Evolutionary conservation across 2,329 filamentous ascomycete species (phyloP).

Genomic region (Sarocladium oryzae): DNA sequence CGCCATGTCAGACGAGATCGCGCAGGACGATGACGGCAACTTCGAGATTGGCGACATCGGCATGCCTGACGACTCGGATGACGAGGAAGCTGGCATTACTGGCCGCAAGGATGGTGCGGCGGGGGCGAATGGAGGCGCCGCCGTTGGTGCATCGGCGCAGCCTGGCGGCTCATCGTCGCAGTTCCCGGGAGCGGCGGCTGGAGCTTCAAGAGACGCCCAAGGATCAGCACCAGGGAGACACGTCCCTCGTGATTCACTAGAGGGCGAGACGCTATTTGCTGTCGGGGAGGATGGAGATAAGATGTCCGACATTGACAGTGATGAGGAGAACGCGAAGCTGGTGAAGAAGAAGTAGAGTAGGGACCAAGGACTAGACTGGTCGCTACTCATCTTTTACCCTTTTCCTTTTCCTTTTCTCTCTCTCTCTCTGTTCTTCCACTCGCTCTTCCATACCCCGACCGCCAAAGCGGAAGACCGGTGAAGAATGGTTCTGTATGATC

Average conservation of each 20-base stretch:
- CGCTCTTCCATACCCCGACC: no score
- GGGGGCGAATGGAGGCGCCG: background rate
- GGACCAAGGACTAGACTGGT: no score
- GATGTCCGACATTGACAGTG: slow-evolving; percentile 67
- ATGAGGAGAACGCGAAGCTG: slow-evolving; percentile 51
- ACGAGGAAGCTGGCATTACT: slow-evolving; percentile 41
- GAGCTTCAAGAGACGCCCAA: background rate
- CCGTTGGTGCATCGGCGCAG: slow-evolving; percentile 1
- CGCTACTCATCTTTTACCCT: background rate
- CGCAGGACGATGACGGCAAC: slow-evolving; percentile 90
- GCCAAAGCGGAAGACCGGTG: no score
- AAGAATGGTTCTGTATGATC: slow-evolving; percentile 3
- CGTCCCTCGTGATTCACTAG: slow-evolving; percentile 51
- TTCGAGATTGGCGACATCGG: slow-evolving; percentile 95
- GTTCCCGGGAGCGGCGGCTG: background rate
- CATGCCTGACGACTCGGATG: slow-evolving; percentile 58
- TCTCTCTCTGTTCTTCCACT: no score
- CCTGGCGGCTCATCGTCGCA: slow-evolving; percentile 9
- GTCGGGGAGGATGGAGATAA: slow-evolving; percentile 80
- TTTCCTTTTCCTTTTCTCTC: background rate
- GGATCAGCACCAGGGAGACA: slow-evolving; percentile 12
- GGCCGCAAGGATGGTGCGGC: slow-evolving; percentile 3
- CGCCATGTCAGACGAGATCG: slow-evolving; percentile 98
- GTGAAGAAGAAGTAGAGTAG: slow-evolving; percentile 37
- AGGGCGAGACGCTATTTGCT: slow-evolving; percentile 94